Evolutionary conservation across 139 green algal species (phyloP).

Genomic region (Yamagishiella unicocca): DNA sequence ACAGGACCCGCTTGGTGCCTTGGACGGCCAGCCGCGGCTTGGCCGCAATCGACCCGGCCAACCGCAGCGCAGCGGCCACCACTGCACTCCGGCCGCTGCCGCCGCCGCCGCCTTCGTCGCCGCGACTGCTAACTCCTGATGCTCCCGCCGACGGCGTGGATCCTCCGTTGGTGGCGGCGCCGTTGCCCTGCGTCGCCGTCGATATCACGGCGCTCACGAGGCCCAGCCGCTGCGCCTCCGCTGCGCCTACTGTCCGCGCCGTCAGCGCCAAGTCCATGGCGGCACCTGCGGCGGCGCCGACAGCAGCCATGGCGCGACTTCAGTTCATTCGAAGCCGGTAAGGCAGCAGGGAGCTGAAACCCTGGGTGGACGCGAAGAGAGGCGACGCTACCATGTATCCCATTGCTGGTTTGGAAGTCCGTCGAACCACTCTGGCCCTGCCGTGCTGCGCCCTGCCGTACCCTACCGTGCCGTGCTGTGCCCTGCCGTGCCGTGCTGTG

Average conservation of each 20-base stretch:
- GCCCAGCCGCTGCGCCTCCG: constrained; percentile 65
- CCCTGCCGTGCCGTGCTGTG: no score
- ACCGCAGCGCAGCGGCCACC: constrained; percentile 43
- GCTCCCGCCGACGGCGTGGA: background rate
- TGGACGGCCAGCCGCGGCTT: constrained; percentile 77
- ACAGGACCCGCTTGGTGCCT: constrained; percentile 88
- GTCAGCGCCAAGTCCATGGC: constrained; percentile 89
- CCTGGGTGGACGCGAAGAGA: no score
- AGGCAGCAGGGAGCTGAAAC: no score
- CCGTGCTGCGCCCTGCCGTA: no score
- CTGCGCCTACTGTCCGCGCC: constrained; percentile 57
- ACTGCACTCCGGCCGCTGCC: constrained; percentile 51
- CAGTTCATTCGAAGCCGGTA: no score
- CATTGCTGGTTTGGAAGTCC: no score
- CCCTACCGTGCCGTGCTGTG: no score
- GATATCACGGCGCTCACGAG: constrained; percentile 61
- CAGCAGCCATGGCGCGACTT: no score
- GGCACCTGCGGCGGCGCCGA: constrained; percentile 45
- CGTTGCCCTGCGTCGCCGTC: no score
- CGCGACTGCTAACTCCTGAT: constrained; percentile 7
- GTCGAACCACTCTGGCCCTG: no score
- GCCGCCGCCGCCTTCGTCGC: background rate
- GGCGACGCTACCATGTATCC: no score
- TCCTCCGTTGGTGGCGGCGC: no score
- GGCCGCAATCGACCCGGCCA: constrained; percentile 69